Evolutionary conservation across 805 yeast species (phyloP).

Genomic region (Candida nonsorbophila): DNA sequence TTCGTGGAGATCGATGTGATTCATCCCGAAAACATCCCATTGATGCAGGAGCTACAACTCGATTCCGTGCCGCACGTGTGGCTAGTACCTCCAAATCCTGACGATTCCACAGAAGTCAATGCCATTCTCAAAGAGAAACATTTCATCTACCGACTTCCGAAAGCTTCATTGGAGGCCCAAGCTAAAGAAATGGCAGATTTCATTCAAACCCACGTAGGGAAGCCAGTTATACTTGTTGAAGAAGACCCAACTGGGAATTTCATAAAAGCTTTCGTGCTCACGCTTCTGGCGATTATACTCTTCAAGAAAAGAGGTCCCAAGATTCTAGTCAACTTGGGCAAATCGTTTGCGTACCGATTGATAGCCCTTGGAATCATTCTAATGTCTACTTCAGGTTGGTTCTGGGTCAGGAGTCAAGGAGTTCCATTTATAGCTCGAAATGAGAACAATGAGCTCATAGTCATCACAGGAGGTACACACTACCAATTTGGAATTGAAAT

Average conservation of each 20-base stretch:
- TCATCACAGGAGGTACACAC: conserved; percentile 57
- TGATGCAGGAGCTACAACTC: conserved; percentile 39
- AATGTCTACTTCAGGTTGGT: conserved; percentile 55
- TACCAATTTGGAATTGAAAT: conserved; percentile 73
- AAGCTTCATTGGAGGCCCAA: conserved; percentile 27
- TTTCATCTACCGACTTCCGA: conserved; percentile 32
- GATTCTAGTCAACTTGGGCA: conserved; percentile 11
- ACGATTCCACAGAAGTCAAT: conserved; percentile 13
- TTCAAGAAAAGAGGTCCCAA: conserved; percentile 44
- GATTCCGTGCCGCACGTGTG: conserved; percentile 61
- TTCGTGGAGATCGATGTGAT: conserved; percentile 49
- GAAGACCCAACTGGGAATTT: conserved; percentile 40
- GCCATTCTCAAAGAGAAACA: conserved; percentile 23
- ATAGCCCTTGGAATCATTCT: conserved; percentile 36
- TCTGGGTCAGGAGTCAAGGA: conserved; percentile 54
- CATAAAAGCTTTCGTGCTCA: conserved; percentile 38
- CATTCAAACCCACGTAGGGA: conserved; percentile 41
- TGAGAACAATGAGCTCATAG: conserved; percentile 47
- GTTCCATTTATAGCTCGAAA: conserved; percentile 59
- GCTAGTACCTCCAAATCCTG: conserved; percentile 50
- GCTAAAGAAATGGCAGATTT: conserved; percentile 49
- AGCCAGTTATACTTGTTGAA: conserved; percentile 37
- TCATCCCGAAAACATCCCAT: conserved; percentile 30
- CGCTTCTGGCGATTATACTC: conserved; percentile 39
- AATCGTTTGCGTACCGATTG: conserved; percentile 12